A percentile compares a stretch with the other conserved stretches of the same genome.
Evolutionary conservation across 1,284 basidiomycete genomes (phyloP).

Genomic region (Agroathelia rolfsii): DNA sequence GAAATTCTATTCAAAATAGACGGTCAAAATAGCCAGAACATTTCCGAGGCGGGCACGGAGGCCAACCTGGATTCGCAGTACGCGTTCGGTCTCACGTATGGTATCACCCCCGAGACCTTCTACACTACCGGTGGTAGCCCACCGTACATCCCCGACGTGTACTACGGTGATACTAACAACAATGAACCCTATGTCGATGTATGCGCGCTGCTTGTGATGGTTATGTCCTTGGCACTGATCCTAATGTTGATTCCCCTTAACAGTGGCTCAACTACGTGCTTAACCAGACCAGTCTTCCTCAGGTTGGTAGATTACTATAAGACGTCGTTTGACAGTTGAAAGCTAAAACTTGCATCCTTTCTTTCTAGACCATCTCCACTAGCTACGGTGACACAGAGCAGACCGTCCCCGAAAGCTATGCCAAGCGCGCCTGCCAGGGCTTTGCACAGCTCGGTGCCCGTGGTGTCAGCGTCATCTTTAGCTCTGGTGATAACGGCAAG

Average conservation of each 20-base stretch:
- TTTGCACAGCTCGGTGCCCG: constrained; percentile 63
- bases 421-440: constrained; percentile 47
- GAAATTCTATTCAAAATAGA: constrained; percentile 25
- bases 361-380: constrained; percentile 50
- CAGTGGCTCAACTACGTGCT: constrained; percentile 55
- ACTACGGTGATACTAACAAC: constrained; percentile 42
- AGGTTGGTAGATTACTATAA: background rate
- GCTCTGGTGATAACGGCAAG: constrained; percentile 52
- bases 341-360: too few species aligned
- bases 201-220: constrained; percentile 25
- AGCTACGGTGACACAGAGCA: constrained; percentile 65
- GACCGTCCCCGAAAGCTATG: constrained; percentile 50
- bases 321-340: constrained; percentile 16
- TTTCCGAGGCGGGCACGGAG: constrained; percentile 46
- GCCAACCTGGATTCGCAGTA: constrained; percentile 66
- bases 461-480: constrained; percentile 53
- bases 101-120: constrained; percentile 38
- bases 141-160: constrained; percentile 44
- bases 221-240: constrained; percentile 7
- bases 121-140: constrained; percentile 53
- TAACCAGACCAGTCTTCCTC: constrained; percentile 12
- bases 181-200: constrained; percentile 61
- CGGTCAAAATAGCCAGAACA: constrained; percentile 52
- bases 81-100: constrained; percentile 48
- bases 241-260: constrained; percentile 13